Conservation (phyloP, 192 early-diverging fungal genomes). For the Backusella sp. region DNA sequence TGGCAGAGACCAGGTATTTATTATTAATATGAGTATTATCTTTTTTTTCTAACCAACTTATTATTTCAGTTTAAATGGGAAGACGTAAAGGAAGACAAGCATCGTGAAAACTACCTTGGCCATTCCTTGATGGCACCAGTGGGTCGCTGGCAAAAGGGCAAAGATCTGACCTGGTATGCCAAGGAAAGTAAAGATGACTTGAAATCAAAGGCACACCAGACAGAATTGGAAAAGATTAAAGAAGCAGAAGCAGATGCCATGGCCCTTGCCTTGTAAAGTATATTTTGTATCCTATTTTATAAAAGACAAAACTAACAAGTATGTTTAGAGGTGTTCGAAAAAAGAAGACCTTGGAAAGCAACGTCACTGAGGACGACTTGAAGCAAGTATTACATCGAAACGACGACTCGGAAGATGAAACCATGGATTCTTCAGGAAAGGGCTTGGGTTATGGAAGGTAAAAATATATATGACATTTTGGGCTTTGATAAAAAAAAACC, state of each 20-base stretch:
- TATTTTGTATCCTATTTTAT: too few species aligned
- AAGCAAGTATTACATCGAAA: constrained; percentile 40
- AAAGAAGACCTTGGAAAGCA: constrained; percentile 38
- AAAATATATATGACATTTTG: neutral
- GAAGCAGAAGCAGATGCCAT: constrained; percentile 60
- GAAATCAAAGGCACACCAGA: constrained; percentile 9
- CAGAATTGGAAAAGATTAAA: constrained; percentile 56
- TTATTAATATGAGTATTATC: neutral
- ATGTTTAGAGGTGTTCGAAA: constrained; percentile 42
- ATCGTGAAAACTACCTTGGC: constrained; percentile 84
- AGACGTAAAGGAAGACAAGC: constrained; percentile 62
- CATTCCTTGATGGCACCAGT: constrained; percentile 79
- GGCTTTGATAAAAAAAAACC: too few species aligned
- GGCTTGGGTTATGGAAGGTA: constrained; percentile 38
- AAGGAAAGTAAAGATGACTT: constrained; percentile 47
- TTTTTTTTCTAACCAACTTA: neutral
- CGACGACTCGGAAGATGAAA: constrained; percentile 29
- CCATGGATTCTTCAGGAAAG: constrained; percentile 19
- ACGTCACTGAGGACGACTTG: constrained; percentile 49
- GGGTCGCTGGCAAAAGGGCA: constrained; percentile 75
- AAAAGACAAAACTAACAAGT: neutral
- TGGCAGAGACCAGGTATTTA: constrained; percentile 36
- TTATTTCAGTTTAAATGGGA: constrained; percentile 54
- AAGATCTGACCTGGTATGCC: constrained; percentile 73
- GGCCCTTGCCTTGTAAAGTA: constrained; percentile 52